These are phyloP conservation scores for Acanthamoeba royreba DNA, from an alignment of 208 protist genomes.

Conservation along the genomic window DNA sequence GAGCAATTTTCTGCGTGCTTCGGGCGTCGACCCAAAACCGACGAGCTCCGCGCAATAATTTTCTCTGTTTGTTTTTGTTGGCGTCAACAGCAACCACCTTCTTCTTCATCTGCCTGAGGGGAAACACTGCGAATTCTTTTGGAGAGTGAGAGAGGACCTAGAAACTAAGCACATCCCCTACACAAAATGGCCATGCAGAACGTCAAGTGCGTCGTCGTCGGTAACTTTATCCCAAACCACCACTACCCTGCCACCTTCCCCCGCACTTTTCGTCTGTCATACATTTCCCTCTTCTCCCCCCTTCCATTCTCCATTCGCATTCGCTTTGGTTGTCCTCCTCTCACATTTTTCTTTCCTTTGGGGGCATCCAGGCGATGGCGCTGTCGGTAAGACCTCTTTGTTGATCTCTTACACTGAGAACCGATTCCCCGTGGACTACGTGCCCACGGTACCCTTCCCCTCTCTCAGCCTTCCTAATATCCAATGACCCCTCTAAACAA, in stretches of 20 bases:
- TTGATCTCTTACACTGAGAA: conserved; percentile 50
- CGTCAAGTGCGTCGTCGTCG: conserved; percentile 47
- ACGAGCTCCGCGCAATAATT: not conserved
- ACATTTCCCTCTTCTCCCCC: not conserved
- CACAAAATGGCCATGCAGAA: conserved; percentile 55
- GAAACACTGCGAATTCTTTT: too few species aligned
- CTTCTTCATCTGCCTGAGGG: too few species aligned
- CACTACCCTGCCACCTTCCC: not conserved
- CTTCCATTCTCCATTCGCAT: too few species aligned
- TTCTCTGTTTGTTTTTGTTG: too few species aligned
- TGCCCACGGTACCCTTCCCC: not conserved
- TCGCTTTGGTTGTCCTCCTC: too few species aligned
- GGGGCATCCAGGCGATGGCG: conserved; percentile 20
- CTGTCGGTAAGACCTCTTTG: conserved; percentile 48
- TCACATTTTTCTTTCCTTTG: too few species aligned
- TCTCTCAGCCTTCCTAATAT: too few species aligned
- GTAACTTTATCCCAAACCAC: not conserved
- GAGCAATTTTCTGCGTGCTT: not conserved
- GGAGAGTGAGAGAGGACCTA: too few species aligned
- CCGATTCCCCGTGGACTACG: conserved; percentile 45
- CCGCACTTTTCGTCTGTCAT: not conserved
- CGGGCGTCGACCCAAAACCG: too few species aligned
- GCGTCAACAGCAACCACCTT: too few species aligned
- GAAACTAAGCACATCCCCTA: too few species aligned
- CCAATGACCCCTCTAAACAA: too few species aligned